Evolutionary conservation across 331 rosid species (phyloP), one percentile per base, ranked within the genome.

Genomic region (Quercus phellos): DNA sequence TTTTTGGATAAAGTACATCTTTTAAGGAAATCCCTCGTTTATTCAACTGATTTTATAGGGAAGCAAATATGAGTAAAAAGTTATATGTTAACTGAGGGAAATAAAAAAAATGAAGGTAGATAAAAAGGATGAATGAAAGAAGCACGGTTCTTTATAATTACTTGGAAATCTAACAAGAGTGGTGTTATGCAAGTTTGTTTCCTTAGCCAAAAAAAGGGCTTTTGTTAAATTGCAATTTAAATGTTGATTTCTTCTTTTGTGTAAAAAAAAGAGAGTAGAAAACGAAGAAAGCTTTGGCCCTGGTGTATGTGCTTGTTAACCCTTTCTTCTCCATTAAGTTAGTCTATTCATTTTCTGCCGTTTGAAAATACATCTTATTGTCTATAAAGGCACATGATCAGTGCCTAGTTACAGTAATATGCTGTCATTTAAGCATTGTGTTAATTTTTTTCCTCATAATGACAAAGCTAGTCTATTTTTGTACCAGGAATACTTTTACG

Each of bases 401-500:
- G 43, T 21, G 26, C 17, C 50, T 60, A 76, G 35, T 56, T 21
- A 38, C 3, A 43, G 35, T 70, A 58, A 34, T 50, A 12, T 51
- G 68, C 59, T 46, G 19, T 70, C 38, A 58, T 68, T 77, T 60
- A 71, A 51, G 64, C 35, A 16, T 76, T 55, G 53, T 72, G 63
- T 18, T 66, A 2, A 32, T 32, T 32, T 22, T 22, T 54, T 61
- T 60, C 42, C 50, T 42, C 60, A 59, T 53, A 22, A 55, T 70
- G 24, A 77, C 50, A 32, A 71, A 67, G 79, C 51, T 70, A 54
- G 54, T 83, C 55, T 88, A 78, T 73, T 75, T 73, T 86, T 80
- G 75, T 53, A 16, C 74, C 92, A 92, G 99, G 99, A 94, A 78
- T 94, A 91, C 84, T 94, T 94, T 74, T 92, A 94, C 80, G 99